These are phyloP conservation scores for Xylaria sp. DNA, from an alignment of 2,329 filamentous ascomycete species.

Conservation along the genomic window DNA sequence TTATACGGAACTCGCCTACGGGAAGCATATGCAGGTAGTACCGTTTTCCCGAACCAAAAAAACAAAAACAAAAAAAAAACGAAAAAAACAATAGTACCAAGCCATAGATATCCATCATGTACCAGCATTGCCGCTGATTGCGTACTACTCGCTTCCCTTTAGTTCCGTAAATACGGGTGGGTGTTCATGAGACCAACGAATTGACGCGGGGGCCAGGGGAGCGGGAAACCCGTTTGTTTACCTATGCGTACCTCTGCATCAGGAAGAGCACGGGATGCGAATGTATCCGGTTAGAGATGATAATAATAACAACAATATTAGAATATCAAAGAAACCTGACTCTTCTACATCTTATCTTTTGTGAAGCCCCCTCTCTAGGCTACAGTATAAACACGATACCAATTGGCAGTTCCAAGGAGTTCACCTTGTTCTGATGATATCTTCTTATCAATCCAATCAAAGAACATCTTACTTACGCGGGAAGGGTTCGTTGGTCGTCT, in stretches of 20 bases:
- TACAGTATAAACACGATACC: neutral
- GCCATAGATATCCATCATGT: neutral
- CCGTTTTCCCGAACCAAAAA: neutral
- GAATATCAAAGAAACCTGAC: neutral
- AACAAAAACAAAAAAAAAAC: too few species aligned
- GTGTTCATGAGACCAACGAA: too few species aligned
- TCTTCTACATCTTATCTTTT: neutral
- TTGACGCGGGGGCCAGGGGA: neutral
- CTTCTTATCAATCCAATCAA: neutral
- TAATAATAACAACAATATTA: neutral
- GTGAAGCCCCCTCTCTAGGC: neutral
- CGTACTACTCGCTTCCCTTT: too few species aligned
- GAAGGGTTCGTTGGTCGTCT: neutral
- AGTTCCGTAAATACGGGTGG: too few species aligned
- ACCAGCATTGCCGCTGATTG: neutral
- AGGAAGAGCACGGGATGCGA: neutral
- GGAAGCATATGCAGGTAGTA: neutral
- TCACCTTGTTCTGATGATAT: neutral
- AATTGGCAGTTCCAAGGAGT: neutral
- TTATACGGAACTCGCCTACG: neutral
- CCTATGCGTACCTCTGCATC: too few species aligned
- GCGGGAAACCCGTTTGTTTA: neutral
- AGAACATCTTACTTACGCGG: neutral
- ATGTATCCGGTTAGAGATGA: neutral
- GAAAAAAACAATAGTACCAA: neutral